These are phyloP conservation scores for Lophiostoma macrostomum DNA, from an alignment of 495 filamentous ascomycete genomes.

Conservation along the genomic window DNA sequence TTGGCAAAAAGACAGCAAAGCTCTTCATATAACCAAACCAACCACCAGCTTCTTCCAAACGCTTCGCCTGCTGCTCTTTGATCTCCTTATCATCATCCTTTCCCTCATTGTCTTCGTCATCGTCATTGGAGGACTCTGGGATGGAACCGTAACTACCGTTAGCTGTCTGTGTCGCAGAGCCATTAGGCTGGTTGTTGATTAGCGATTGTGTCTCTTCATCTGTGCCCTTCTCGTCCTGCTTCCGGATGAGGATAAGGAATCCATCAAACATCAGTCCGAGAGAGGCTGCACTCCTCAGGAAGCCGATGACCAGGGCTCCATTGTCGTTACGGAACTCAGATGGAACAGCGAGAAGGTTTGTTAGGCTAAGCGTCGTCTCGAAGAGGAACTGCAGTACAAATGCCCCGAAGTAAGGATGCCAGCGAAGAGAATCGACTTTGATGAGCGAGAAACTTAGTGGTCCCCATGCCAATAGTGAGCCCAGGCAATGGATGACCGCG, in stretches of 20 bases:
- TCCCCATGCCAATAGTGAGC: conserved; percentile 15
- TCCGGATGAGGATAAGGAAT: conserved; percentile 14
- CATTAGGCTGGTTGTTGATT: neutral
- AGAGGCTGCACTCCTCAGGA: neutral
- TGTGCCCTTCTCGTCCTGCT: conserved; percentile 3
- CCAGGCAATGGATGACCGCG: conserved; percentile 18
- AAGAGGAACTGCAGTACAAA: conserved; percentile 18
- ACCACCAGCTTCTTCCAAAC: conserved; percentile 38
- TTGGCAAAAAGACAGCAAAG: conserved; percentile 41
- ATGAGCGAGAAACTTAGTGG: conserved; percentile 3
- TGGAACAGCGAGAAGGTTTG: neutral
- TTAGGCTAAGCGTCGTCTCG: conserved; percentile 9
- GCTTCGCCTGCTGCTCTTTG: conserved; percentile 36
- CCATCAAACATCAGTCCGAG: conserved; percentile 8
- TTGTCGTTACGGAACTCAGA: neutral
- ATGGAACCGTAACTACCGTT: conserved; percentile 10
- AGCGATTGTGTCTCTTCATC: conserved; percentile 28
- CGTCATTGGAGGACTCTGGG: neutral
- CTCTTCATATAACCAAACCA: conserved; percentile 40
- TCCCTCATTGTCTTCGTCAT: neutral
- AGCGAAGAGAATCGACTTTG: neutral
- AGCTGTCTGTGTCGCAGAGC: neutral
- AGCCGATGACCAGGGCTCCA: conserved; percentile 5
- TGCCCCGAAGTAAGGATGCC: conserved; percentile 23
- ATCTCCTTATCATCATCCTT: conserved; percentile 30